phyloP scores from a whole-genome alignment of 164 flowering plant species.

The Aristolochia californica region DNA sequence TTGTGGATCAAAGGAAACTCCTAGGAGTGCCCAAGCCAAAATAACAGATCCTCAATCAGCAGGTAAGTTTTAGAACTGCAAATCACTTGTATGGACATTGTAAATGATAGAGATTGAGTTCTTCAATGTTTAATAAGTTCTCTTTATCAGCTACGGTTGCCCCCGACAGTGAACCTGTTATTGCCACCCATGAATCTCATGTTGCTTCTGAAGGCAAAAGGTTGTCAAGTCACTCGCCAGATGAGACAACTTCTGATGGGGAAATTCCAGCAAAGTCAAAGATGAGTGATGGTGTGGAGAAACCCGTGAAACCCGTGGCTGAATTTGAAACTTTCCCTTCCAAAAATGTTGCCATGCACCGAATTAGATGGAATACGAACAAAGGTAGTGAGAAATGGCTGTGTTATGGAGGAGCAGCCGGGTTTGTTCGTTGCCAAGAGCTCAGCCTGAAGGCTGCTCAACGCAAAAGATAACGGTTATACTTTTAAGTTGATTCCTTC shows the following conservation, averaged over 20 bases:
- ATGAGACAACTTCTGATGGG: background rate
- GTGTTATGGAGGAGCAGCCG: slow-evolving; percentile 91
- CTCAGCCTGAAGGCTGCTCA: slow-evolving; percentile 7
- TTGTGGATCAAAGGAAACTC: slow-evolving; percentile 24
- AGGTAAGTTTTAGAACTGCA: background rate
- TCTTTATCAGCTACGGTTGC: background rate
- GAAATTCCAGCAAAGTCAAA: slow-evolving; percentile 11
- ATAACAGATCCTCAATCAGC: background rate
- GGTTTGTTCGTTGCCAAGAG: slow-evolving; percentile 71
- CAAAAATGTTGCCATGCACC: slow-evolving; percentile 65
- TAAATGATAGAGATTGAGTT: background rate
- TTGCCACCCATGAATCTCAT: background rate
- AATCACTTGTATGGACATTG: background rate
- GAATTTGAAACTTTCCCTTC: slow-evolving; percentile 46
- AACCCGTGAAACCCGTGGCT: slow-evolving; percentile 4
- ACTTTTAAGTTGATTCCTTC: no score
- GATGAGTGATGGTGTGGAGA: slow-evolving; percentile 6
- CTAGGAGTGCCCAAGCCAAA: slow-evolving; percentile 8
- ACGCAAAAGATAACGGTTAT: no score
- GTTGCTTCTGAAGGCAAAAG: slow-evolving; percentile 8
- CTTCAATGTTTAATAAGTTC: no score
- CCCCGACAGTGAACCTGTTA: background rate
- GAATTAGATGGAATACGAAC: slow-evolving; percentile 95
- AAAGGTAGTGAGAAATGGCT: slow-evolving; percentile 89
- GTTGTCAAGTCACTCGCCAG: slow-evolving; percentile 4